Evolutionary conservation across 805 yeast genomes (phyloP), one percentile per base, ranked within the genome.

Genomic region (Candida methanosorbosa): DNA sequence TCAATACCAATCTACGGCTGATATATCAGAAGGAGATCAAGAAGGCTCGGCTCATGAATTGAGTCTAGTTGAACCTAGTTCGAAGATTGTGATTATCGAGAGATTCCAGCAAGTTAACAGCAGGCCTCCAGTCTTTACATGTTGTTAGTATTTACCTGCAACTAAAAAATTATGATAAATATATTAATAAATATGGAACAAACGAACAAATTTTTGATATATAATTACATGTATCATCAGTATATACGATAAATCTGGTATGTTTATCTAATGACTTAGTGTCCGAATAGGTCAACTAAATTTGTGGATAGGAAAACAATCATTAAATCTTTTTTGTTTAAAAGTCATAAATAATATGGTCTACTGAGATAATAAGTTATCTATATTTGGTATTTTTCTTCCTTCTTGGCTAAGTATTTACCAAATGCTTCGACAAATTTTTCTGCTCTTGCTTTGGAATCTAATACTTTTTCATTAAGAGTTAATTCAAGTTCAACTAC

Each of bases 91-190:
- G 4, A 66, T 78, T 4, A 70, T 78, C 4, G 86, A 79, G 50
- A 54, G 82, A 33, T 46, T 79, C 19, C 76, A 74, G 44, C 65
- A 70, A 13, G 78, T 70, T 4, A 61, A 63, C 7, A 59, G 70
- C 4, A 70, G 63, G 40, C 75, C 80, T 1, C 84, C 86, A 0
- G 73, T 79, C 1, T 77, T 78, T 41, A 75, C 84, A 1, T 78
- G 84, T 75, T 78, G 84, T 45, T 76, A 39, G 43, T 9, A 32
- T 18, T 19, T n/a, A n/a, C n/a, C n/a, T n/a, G n/a, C n/a, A n/a
- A n/a, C n/a, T n/a, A n/a, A n/a, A n/a, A n/a, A n/a, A n/a, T n/a
- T n/a, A n/a, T n/a, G n/a, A n/a, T n/a, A n/a, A n/a, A n/a, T n/a
- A n/a, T n/a, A n/a, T n/a, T n/a, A n/a, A n/a, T n/a, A n/a, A n/a